phyloP scores from a whole-genome alignment of 495 filamentous ascomycete genomes.

The Entonaema liquescens region DNA sequence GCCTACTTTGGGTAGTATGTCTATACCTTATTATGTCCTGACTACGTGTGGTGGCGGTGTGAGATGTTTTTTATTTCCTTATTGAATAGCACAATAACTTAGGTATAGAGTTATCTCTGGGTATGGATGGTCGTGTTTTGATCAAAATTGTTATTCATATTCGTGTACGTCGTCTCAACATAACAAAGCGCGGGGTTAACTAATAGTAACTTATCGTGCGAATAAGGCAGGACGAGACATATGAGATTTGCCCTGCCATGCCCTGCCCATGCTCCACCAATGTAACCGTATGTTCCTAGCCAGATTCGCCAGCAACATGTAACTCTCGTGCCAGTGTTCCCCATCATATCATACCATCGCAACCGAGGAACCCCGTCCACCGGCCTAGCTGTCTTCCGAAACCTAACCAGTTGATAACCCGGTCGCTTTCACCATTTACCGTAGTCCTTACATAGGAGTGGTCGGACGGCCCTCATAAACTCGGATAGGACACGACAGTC shows the following conservation, averaged over 20 bases:
- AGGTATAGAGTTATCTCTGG: neutral
- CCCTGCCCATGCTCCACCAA: constrained; percentile 3
- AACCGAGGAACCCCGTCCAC: neutral
- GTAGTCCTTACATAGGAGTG: neutral
- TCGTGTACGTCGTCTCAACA: constrained; percentile 39
- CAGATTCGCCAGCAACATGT: constrained; percentile 5
- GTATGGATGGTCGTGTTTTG: neutral
- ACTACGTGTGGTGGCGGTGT: neutral
- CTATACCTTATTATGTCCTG: neutral
- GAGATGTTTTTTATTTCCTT: neutral
- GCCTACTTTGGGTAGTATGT: neutral
- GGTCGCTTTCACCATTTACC: neutral
- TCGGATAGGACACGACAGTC: neutral
- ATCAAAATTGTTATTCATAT: constrained; percentile 30
- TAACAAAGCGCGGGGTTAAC: constrained; percentile 17
- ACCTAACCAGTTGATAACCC: neutral
- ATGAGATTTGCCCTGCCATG: neutral
- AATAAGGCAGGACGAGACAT: constrained; percentile 4
- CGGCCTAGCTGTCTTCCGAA: neutral
- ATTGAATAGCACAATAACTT: neutral
- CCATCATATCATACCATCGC: constrained; percentile 1
- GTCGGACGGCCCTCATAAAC: neutral
- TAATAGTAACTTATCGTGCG: constrained; percentile 5
- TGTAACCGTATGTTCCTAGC: constrained; percentile 9
- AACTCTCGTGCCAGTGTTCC: constrained; percentile 3